These are phyloP conservation scores for Otatea glauca DNA, from an alignment of 176 grass and related monocot species.

Conservation along the genomic window DNA sequence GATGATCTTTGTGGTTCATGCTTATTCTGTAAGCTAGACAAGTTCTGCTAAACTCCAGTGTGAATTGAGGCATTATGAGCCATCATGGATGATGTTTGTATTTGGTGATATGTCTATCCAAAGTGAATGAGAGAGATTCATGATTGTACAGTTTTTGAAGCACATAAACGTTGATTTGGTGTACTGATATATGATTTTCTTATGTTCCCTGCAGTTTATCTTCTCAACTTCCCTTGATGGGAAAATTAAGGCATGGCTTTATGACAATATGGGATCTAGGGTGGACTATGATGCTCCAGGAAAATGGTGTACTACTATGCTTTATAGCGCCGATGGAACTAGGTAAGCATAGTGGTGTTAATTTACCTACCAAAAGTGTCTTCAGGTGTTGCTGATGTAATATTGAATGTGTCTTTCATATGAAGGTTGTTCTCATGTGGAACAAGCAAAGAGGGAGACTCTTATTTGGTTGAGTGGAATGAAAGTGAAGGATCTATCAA, in stretches of 20 bases:
- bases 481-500: constrained; percentile 99
- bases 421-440: constrained; percentile 96
- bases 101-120: constrained; percentile 2
- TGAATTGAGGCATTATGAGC: constrained; percentile 20
- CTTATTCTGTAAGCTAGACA: constrained; percentile 14
- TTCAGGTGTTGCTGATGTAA: constrained; percentile 29
- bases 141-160: constrained; percentile 11
- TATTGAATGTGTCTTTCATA: constrained; percentile 35
- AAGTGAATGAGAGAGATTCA: background rate
- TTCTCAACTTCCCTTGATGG: constrained; percentile 96
- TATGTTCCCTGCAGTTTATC: constrained; percentile 72
- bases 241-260: constrained; percentile 99
- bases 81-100: constrained; percentile 2
- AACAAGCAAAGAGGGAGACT: constrained; percentile 95
- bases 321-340: constrained; percentile 93
- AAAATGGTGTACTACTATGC: constrained; percentile 94
- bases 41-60: background rate
- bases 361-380: constrained; percentile 10
- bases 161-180: background rate
- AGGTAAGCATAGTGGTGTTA: constrained; percentile 60
- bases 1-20: constrained; percentile 19
- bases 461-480: constrained; percentile 94
- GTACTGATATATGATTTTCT: constrained; percentile 21
- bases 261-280: constrained; percentile 90
- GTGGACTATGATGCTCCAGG: constrained; percentile 96